Percentiles rank a stretch among this genome's conserved stretches.
Evolutionary conservation across 768 basidiomycete genomes (phyloP).

Genomic region (Leccinum uliginosum): DNA sequence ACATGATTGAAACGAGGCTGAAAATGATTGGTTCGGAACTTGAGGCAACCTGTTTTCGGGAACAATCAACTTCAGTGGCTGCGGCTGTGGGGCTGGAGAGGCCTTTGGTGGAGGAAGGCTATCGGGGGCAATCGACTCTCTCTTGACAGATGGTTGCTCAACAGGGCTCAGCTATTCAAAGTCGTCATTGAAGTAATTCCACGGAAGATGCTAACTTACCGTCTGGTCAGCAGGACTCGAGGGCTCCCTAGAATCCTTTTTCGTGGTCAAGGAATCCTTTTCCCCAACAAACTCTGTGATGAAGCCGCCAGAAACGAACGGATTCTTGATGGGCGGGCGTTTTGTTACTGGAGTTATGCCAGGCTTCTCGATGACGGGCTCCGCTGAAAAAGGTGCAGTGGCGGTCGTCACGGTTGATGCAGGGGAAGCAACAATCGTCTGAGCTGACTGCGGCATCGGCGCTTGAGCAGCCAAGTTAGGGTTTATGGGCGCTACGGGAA

Average conservation of each 20-base stretch:
- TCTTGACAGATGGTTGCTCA: conserved; percentile 17
- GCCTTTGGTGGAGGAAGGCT: conserved; percentile 10
- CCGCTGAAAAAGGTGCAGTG: conserved; percentile 6
- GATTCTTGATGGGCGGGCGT: conserved; percentile 31
- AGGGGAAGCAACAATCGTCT: conserved; percentile 18
- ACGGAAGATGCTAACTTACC: conserved; percentile 7
- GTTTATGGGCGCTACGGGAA: conserved; percentile 15
- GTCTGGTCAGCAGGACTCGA: conserved; percentile 7
- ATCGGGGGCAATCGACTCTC: conserved; percentile 13
- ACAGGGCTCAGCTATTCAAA: conserved; percentile 12
- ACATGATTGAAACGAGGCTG: conserved; percentile 11
- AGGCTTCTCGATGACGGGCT: conserved; percentile 10
- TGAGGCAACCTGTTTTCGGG: conserved; percentile 12
- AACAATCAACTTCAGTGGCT: conserved; percentile 5
- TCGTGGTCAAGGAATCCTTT: conserved; percentile 19
- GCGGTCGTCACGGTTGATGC: conserved; percentile 11
- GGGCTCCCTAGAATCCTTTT: conserved; percentile 20
- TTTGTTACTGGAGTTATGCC: conserved; percentile 4
- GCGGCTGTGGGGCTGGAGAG: conserved; percentile 7
- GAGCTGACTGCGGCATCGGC: conserved; percentile 10
- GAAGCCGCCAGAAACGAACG: conserved; percentile 51
- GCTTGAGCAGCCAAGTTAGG: conserved; percentile 9
- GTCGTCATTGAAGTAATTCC: background rate
- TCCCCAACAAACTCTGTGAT: conserved; percentile 40
- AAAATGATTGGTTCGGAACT: conserved; percentile 6